These are phyloP conservation scores for Debaryomycetaceae sp. DNA, from an alignment of 1,139 yeast genomes.

Conservation along the genomic window DNA sequence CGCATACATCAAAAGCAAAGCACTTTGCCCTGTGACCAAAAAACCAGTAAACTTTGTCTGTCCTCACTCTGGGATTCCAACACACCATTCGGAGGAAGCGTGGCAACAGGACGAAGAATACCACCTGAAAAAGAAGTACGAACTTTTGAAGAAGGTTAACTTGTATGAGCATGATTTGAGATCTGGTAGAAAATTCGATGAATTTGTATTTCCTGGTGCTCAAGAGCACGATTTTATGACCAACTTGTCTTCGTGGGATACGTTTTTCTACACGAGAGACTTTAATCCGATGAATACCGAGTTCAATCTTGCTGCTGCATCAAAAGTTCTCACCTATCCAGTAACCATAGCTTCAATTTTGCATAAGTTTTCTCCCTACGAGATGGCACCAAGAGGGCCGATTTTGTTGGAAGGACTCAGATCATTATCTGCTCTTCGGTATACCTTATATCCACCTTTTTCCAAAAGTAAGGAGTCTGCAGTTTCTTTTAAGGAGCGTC, in stretches of 20 bases:
- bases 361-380: slow-evolving; percentile 84
- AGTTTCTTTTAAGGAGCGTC: slow-evolving; percentile 69
- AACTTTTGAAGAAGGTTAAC: slow-evolving; percentile 78
- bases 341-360: slow-evolving; percentile 80
- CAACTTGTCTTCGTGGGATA: slow-evolving; percentile 86
- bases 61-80: slow-evolving; percentile 93
- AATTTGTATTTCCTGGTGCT: slow-evolving; percentile 84
- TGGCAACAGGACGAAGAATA: slow-evolving; percentile 80
- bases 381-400: slow-evolving; percentile 79
- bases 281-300: slow-evolving; percentile 96
- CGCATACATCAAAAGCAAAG: slow-evolving; percentile 82
- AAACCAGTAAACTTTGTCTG: slow-evolving; percentile 81
- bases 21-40: slow-evolving; percentile 87
- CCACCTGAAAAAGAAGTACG: slow-evolving; percentile 64
- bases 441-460: slow-evolving; percentile 79
- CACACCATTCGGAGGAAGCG: slow-evolving; percentile 87
- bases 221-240: slow-evolving; percentile 77
- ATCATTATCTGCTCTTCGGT: slow-evolving; percentile 85
- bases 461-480: slow-evolving; percentile 41
- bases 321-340: slow-evolving; percentile 92
- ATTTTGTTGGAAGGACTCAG: slow-evolving; percentile 88
- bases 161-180: slow-evolving; percentile 92
- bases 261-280: slow-evolving; percentile 87
- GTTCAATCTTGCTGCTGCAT: slow-evolving; percentile 91
- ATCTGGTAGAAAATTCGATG: slow-evolving; percentile 91